Evolutionary conservation across 1,284 basidiomycete species (phyloP).

Genomic region (Ustilago curta): DNA sequence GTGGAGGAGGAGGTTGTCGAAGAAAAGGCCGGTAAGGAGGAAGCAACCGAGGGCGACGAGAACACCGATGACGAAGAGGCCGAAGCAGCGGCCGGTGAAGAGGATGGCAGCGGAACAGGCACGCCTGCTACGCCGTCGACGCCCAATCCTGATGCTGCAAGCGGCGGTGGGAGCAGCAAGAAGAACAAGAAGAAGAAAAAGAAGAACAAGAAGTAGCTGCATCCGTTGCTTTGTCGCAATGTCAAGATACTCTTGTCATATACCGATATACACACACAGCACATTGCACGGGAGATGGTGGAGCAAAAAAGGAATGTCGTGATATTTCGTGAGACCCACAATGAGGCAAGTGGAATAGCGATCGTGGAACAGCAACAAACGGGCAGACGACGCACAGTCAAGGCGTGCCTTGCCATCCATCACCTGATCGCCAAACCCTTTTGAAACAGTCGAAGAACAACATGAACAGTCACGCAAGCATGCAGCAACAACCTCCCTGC

Average conservation of each 20-base stretch:
- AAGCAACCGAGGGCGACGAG: constrained; percentile 17
- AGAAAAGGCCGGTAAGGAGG: constrained; percentile 4
- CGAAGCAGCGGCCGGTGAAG: constrained; percentile 8
- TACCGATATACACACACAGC: constrained; percentile 3
- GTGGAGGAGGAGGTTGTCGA: constrained; percentile 4
- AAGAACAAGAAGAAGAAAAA: constrained; percentile 38
- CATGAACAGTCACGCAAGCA: constrained; percentile 7
- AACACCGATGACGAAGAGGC: constrained; percentile 15
- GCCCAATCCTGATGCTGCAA: constrained; percentile 17
- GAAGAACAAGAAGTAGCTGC: constrained; percentile 45
- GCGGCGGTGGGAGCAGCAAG: constrained; percentile 3
- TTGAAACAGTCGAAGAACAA: constrained; percentile 13
- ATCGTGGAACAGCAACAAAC: constrained; percentile 9
- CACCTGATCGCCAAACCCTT: constrained; percentile 19
- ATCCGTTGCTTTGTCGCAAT: no score
- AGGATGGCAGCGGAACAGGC: constrained; percentile 17
- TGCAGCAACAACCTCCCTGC: background rate
- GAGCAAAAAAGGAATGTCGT: constrained; percentile 21
- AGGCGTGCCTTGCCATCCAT: constrained; percentile 16
- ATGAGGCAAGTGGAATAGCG: constrained; percentile 18
- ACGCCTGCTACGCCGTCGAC: constrained; percentile 22
- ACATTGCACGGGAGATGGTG: background rate
- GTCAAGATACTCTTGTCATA: no score
- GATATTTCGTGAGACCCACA: constrained; percentile 28
- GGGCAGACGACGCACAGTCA: constrained; percentile 27